Evolutionary conservation across 139 green algal species (phyloP).

Genomic region (Eudorina sp.): DNA sequence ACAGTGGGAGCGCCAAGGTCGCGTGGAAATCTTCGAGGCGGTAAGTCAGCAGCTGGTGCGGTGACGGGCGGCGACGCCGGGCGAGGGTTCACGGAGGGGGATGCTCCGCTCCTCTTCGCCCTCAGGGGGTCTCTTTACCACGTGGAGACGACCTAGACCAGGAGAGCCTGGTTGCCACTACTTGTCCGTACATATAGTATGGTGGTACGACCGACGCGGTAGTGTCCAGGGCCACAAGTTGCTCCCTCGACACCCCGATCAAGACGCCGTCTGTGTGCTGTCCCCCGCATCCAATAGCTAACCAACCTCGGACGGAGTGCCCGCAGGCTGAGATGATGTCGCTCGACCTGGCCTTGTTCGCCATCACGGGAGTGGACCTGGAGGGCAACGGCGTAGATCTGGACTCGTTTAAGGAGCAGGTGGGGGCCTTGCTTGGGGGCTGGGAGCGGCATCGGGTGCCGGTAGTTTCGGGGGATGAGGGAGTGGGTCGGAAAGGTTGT

Average conservation of each 20-base stretch:
- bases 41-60: background rate
- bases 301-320: too few relatives aligned
- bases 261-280: too few relatives aligned
- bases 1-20: background rate
- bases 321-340: constrained; percentile 41
- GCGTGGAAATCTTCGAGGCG: constrained; percentile 1
- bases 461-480: background rate
- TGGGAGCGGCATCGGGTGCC: background rate
- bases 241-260: too few relatives aligned
- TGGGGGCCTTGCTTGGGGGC: background rate
- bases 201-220: too few relatives aligned
- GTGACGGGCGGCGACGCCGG: background rate
- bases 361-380: constrained; percentile 40
- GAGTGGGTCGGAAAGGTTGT: too few relatives aligned
- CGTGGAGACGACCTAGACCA: too few relatives aligned
- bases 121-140: too few relatives aligned
- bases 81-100: background rate
- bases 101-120: too few relatives aligned
- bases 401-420: constrained; percentile 41
- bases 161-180: too few relatives aligned
- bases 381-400: constrained; percentile 15
- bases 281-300: too few relatives aligned
- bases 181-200: too few relatives aligned
- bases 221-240: too few relatives aligned
- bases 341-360: constrained; percentile 50